These are phyloP conservation scores for Pleurotus citrinopileatus DNA, from an alignment of 768 basidiomycete species.

Conservation along the genomic window DNA sequence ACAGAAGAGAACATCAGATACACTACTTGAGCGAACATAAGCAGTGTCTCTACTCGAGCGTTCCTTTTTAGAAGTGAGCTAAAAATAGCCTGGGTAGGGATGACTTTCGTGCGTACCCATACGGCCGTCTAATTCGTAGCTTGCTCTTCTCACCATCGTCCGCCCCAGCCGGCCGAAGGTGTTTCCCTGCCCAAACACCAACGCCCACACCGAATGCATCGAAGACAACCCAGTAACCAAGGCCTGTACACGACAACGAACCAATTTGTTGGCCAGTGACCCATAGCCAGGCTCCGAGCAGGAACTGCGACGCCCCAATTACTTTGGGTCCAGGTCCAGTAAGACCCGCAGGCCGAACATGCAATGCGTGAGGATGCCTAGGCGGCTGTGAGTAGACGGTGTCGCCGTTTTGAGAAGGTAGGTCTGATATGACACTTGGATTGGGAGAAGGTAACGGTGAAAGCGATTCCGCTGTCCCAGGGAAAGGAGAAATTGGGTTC, in stretches of 20 bases:
- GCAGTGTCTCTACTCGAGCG: constrained; percentile 63
- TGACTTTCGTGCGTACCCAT: constrained; percentile 26
- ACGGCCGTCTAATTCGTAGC: constrained; percentile 61
- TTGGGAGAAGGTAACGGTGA: constrained; percentile 5
- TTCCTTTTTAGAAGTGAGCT: constrained; percentile 38
- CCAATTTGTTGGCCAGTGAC: constrained; percentile 85
- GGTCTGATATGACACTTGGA: background rate
- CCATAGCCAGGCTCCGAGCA: constrained; percentile 79
- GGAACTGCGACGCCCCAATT: constrained; percentile 44
- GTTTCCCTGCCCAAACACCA: constrained; percentile 34
- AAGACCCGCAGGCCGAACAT: background rate
- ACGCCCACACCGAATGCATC: constrained; percentile 80
- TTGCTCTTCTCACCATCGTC: constrained; percentile 20
- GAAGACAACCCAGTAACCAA: constrained; percentile 97
- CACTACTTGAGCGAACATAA: constrained; percentile 86
- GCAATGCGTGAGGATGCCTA: background rate
- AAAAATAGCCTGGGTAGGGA: background rate
- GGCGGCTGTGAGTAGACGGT: background rate
- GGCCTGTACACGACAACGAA: constrained; percentile 81
- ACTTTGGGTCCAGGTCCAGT: constrained; percentile 19
- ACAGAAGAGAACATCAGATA: constrained; percentile 94
- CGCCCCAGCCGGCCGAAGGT: constrained; percentile 30
- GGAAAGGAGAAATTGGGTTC: constrained; percentile 51
- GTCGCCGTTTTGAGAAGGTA: constrained; percentile 3
- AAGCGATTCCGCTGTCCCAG: constrained; percentile 25